A percentile compares a stretch with the other conserved stretches of the same genome.
Conservation (phyloP, 257 asterid genomes). For the Solanum appendiculatum region DNA sequence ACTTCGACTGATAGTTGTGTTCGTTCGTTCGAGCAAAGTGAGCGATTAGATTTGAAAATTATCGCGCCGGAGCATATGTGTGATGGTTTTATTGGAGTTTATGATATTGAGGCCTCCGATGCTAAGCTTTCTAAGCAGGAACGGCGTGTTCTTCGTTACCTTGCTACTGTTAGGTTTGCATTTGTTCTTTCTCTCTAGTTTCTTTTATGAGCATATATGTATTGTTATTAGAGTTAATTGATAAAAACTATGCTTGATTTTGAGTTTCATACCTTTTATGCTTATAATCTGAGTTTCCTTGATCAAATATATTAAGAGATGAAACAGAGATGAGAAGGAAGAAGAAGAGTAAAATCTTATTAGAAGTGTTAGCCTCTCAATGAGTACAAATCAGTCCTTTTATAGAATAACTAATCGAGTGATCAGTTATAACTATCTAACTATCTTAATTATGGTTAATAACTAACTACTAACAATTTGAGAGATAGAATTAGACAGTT, state of each 20-base stretch:
- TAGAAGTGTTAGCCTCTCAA: neutral
- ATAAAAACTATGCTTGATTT: neutral
- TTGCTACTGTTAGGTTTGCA: slow-evolving; percentile 67
- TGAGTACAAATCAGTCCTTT: neutral
- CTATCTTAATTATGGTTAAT: neutral
- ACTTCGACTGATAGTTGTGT: slow-evolving; percentile 16
- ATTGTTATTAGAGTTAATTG: neutral
- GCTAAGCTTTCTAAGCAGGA: slow-evolving; percentile 31
- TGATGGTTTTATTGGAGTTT: slow-evolving; percentile 64
- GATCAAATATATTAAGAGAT: neutral
- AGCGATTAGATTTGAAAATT: slow-evolving; percentile 38
- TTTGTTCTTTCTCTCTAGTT: neutral
- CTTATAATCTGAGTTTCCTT: neutral
- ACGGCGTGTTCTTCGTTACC: slow-evolving; percentile 56
- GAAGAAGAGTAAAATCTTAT: neutral
- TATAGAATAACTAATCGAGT: neutral
- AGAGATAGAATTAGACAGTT: neutral
- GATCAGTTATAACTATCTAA: neutral
- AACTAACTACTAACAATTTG: neutral
- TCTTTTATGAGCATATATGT: neutral
- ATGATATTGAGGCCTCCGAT: slow-evolving; percentile 47
- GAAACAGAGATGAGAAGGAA: neutral
- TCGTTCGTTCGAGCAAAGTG: slow-evolving; percentile 44
- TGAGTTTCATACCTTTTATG: neutral
- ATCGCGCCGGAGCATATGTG: slow-evolving; percentile 64